phyloP scores from a whole-genome alignment of 129 eudicot genomes.

The Flaveria robusta region DNA sequence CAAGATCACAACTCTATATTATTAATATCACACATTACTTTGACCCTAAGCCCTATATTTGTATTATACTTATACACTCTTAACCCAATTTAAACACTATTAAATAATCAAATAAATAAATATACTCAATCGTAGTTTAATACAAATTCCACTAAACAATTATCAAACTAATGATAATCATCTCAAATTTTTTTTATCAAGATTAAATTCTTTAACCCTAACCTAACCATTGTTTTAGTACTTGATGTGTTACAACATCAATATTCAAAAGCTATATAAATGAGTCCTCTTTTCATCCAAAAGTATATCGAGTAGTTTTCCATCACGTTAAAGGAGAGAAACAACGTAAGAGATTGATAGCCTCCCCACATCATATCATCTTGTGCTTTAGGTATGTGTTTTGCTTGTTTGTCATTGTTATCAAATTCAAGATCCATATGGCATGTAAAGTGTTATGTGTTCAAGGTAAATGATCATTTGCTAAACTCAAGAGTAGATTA shows the following conservation, averaged over 20 bases:
- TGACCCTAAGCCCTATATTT: too few relatives aligned
- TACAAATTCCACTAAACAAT: too few relatives aligned
- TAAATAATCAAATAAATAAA: too few relatives aligned
- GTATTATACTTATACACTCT: too few relatives aligned
- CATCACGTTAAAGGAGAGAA: neutral
- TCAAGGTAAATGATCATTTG: neutral
- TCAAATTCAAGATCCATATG: neutral
- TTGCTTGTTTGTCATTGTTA: neutral
- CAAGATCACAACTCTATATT: too few relatives aligned
- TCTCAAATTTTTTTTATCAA: too few relatives aligned
- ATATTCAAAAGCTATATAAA: neutral
- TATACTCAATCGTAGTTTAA: too few relatives aligned
- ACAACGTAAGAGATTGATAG: neutral
- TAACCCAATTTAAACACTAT: too few relatives aligned
- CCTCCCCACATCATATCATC: neutral
- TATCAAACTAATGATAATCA: too few relatives aligned
- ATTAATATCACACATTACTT: too few relatives aligned
- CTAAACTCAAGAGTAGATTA: too few relatives aligned
- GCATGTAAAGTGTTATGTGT: neutral
- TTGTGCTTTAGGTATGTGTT: neutral
- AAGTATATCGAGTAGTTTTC: neutral
- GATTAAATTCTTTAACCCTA: too few relatives aligned
- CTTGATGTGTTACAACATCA: neutral
- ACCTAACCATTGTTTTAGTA: neutral
- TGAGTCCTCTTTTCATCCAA: neutral